Base-by-base conservation (phyloP, 75 land plant species). In the Pinus taeda region DNA sequence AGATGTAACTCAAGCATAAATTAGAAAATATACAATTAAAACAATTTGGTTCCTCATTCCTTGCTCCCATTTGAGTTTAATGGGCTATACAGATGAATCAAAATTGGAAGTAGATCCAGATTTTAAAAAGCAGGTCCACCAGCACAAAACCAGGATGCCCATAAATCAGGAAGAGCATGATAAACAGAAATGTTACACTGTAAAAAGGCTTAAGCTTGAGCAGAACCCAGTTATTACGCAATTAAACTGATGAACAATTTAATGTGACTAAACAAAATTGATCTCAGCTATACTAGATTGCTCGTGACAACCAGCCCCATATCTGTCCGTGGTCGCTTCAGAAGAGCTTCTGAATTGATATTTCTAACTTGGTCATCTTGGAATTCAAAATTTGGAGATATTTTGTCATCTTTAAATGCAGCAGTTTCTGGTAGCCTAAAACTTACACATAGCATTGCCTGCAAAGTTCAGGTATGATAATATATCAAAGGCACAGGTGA, bases 391-490 rank as follows among this genome's bases (percentile, higher is more conserved):
- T 14, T 17, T 66, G 71, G 17, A 33, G 71, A 33, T 30, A 15
- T 36, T 37, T 36, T 66, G 15, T 66, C 71, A 66, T 66, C 45
- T 67, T 42, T 37, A 37, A 67, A 67, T 37, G 71, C 71, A 67
- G 39, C 21, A 37, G 4, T 37, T 75, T 78, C 86, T 21, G 90
- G 90, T 69, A 90, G 74, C 84, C 75, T 79, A 78, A 90, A 90
- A 61, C 88, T 90, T 57, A 88, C 82, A 74, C 93, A 90, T 73
- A 71, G 80, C 93, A 90, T 90, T 21, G 81, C 93, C 93, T 90
- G 86, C 60, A 86, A 39, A 67, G 33, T 30, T 67, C 11, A 67
- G 71, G 20, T 67, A 18, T 15, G 18, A 36, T 37, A 67, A 9
- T 17, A 37, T 7, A 67, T 67, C 20, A 67, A 67, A 24, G 24